Percentiles rank a stretch among this genome's conserved stretches.
Conservation (phyloP, 805 yeast genomes). For the Pichia rugopelliculosa region DNA sequence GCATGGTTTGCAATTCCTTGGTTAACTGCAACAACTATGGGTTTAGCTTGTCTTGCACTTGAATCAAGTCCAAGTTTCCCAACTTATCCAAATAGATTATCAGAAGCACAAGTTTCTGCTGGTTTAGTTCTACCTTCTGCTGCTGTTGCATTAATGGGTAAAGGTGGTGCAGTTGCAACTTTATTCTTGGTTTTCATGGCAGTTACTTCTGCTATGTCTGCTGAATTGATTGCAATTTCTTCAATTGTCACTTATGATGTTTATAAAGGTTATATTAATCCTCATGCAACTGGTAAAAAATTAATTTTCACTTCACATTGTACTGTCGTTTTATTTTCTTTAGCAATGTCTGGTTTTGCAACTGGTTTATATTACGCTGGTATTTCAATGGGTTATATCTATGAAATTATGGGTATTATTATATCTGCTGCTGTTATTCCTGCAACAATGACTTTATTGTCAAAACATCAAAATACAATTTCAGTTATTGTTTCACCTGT, state of each 20-base stretch:
- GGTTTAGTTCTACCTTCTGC: slow-evolving; percentile 76
- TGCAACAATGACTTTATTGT: slow-evolving; percentile 55
- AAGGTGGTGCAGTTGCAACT: slow-evolving; percentile 81
- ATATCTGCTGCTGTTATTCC: slow-evolving; percentile 85
- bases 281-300: slow-evolving; percentile 66
- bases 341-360: slow-evolving; percentile 73
- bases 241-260: slow-evolving; percentile 82
- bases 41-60: slow-evolving; percentile 72
- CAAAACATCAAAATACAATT: slow-evolving; percentile 52
- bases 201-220: slow-evolving; percentile 86
- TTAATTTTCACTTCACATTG: slow-evolving; percentile 63
- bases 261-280: slow-evolving; percentile 73
- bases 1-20: slow-evolving; percentile 92
- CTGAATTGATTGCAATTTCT: slow-evolving; percentile 83
- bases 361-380: slow-evolving; percentile 77
- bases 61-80: slow-evolving; percentile 70
- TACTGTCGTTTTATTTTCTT: slow-evolving; percentile 50
- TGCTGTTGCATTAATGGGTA: slow-evolving; percentile 78
- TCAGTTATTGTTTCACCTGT: slow-evolving; percentile 78
- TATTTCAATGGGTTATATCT: slow-evolving; percentile 79
- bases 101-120: slow-evolving; percentile 64
- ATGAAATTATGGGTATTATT: slow-evolving; percentile 83
- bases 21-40: slow-evolving; percentile 76
- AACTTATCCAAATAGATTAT: slow-evolving; percentile 62
- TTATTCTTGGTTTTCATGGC: slow-evolving; percentile 82